Conservation (phyloP, 176 grass and related monocot species). For the Ensete ventricosum region DNA sequence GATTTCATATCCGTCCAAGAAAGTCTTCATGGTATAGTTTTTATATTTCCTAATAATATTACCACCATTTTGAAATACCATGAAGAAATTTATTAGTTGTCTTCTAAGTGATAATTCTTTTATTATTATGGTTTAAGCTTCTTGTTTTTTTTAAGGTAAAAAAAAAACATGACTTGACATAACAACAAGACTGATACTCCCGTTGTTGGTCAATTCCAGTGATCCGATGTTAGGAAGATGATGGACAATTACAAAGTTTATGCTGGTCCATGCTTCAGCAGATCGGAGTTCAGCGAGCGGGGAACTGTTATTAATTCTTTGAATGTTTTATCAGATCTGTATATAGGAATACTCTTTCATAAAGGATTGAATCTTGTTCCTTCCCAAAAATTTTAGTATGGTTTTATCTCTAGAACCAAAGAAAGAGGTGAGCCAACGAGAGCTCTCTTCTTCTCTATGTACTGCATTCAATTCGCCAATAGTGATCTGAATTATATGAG, state of each 20-base stretch:
- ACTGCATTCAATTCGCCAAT: too few species aligned
- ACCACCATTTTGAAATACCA: too few species aligned
- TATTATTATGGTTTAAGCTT: not conserved
- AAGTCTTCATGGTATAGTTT: conserved; percentile 50
- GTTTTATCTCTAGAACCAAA: too few species aligned
- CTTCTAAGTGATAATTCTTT: not conserved
- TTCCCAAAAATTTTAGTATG: too few species aligned
- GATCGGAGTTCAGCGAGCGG: not conserved
- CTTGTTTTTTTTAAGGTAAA: too few species aligned
- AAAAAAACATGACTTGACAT: not conserved
- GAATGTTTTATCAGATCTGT: not conserved
- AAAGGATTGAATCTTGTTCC: not conserved
- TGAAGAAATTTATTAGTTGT: too few species aligned
- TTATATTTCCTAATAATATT: not conserved
- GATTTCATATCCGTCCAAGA: conserved; percentile 43
- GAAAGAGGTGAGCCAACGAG: too few species aligned
- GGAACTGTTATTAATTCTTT: too few species aligned
- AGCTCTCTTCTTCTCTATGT: too few species aligned
- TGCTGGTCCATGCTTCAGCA: not conserved
- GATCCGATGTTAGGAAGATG: not conserved
- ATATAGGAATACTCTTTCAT: not conserved
- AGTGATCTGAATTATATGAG: too few species aligned
- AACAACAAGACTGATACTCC: not conserved
- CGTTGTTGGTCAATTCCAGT: not conserved
- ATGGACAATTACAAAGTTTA: not conserved